These are phyloP conservation scores for Exophiala lecanii-corni DNA, from an alignment of 2,329 filamentous ascomycete species.

Conservation along the genomic window DNA sequence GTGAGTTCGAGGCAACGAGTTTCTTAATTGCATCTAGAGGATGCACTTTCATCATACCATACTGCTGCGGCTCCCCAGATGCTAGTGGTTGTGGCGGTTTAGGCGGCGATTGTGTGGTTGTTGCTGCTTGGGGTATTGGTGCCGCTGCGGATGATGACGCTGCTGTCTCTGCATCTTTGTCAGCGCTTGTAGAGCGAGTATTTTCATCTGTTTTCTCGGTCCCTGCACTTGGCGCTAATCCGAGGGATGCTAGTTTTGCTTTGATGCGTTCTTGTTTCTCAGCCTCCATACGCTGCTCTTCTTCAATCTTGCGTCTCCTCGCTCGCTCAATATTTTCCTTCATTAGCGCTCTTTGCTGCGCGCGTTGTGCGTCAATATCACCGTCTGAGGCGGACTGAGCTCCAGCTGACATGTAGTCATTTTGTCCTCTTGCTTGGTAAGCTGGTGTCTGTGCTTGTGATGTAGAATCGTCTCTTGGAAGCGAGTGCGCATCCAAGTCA, in stretches of 20 bases:
- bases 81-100: conserved; percentile 56
- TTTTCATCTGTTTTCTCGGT: conserved; percentile 10
- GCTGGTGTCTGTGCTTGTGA: conserved; percentile 24
- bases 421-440: conserved; percentile 30
- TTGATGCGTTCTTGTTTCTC: conserved; percentile 55
- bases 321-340: conserved; percentile 55
- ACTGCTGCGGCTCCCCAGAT: conserved; percentile 54
- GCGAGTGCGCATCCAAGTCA: conserved; percentile 33
- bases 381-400: conserved; percentile 16
- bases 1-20: conserved; percentile 29
- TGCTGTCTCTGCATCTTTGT: conserved; percentile 24
- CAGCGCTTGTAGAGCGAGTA: conserved; percentile 12
- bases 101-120: conserved; percentile 47
- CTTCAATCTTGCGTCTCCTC: conserved; percentile 50
- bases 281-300: conserved; percentile 53
- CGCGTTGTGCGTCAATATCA: conserved; percentile 23
- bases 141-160: conserved; percentile 3
- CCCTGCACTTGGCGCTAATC: conserved; percentile 17
- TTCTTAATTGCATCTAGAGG: conserved; percentile 51
- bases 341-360: conserved; percentile 56
- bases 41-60: conserved; percentile 60
- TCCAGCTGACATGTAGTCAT: conserved; percentile 29
- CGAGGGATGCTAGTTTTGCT: conserved; percentile 51
- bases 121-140: conserved; percentile 23
- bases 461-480: conserved; percentile 23